These are phyloP conservation scores for Adansonia grandidieri DNA, from an alignment of 441 rosid species.

Conservation along the genomic window DNA sequence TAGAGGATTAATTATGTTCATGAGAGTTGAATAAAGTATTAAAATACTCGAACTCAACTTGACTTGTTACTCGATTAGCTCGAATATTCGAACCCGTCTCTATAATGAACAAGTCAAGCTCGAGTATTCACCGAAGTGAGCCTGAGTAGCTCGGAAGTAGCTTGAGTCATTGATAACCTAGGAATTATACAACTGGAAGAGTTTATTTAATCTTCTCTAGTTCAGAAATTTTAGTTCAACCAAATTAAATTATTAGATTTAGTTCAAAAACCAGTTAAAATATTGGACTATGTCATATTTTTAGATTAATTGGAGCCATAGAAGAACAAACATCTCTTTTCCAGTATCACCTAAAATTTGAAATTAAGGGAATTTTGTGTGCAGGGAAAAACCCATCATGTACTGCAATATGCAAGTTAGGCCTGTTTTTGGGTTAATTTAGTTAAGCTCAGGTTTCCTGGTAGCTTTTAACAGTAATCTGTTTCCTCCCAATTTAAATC, in stretches of 20 bases:
- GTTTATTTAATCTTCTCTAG: neutral
- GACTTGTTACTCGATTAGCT: conserved; percentile 4
- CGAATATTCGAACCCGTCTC: neutral
- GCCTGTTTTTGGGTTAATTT: neutral
- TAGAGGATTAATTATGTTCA: neutral
- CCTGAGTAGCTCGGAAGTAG: neutral
- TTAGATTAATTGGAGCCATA: neutral
- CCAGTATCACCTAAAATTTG: neutral
- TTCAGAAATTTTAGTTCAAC: conserved; percentile 5
- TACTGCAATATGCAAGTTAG: neutral
- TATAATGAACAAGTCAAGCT: neutral
- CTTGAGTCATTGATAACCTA: neutral
- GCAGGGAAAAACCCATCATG: conserved; percentile 3
- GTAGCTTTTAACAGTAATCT: conserved; percentile 8
- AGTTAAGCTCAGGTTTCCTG: neutral
- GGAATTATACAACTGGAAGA: neutral
- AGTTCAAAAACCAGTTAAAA: conserved; percentile 12
- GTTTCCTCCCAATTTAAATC: neutral
- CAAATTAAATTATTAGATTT: neutral
- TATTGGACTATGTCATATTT: neutral
- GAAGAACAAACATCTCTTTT: neutral
- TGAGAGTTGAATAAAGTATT: neutral
- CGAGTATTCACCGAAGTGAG: neutral
- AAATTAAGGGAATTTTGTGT: neutral
- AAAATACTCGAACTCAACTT: neutral